Percentiles rank a stretch among this genome's conserved stretches.
Conservation (phyloP, 768 basidiomycete genomes). For the Phlebiopsis flavidoalba region DNA sequence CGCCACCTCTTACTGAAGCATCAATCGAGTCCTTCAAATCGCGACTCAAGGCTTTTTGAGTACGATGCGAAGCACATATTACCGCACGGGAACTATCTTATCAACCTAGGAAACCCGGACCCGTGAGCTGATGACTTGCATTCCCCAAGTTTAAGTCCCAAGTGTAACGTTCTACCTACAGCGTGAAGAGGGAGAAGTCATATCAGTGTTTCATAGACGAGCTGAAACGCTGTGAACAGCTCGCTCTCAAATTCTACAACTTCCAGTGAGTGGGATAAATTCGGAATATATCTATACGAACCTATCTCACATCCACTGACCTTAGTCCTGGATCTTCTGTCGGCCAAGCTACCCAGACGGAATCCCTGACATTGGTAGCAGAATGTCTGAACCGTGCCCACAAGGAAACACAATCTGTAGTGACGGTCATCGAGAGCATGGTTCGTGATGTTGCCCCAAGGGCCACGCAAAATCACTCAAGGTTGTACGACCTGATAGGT, state of each 20-base stretch:
- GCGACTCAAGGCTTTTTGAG: constrained; percentile 52
- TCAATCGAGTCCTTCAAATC: constrained; percentile 56
- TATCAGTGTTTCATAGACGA: constrained; percentile 84
- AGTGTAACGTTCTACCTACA: constrained; percentile 22
- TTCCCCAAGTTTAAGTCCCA: neutral
- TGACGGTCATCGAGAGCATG: constrained; percentile 82
- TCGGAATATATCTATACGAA: too few species aligned
- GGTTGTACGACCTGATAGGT: constrained; percentile 43
- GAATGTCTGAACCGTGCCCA: constrained; percentile 74
- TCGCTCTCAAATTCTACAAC: constrained; percentile 73
- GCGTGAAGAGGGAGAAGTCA: constrained; percentile 63
- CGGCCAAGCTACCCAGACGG: constrained; percentile 54
- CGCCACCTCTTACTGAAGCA: constrained; percentile 48
- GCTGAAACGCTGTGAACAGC: constrained; percentile 66
- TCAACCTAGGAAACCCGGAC: constrained; percentile 82
- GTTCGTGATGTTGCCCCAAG: constrained; percentile 27
- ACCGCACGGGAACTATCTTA: constrained; percentile 82
- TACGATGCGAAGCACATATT: constrained; percentile 62
- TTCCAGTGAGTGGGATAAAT: too few species aligned
- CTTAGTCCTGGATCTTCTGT: constrained; percentile 80
- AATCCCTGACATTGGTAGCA: constrained; percentile 62
- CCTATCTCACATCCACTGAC: neutral
- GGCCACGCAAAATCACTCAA: neutral
- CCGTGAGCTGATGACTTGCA: constrained; percentile 38
- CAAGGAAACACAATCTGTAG: constrained; percentile 48